A percentile compares a stretch with the other conserved stretches of the same genome.
Evolutionary conservation across 2,329 filamentous ascomycete genomes (phyloP).

Genomic region (Phoma sp.): DNA sequence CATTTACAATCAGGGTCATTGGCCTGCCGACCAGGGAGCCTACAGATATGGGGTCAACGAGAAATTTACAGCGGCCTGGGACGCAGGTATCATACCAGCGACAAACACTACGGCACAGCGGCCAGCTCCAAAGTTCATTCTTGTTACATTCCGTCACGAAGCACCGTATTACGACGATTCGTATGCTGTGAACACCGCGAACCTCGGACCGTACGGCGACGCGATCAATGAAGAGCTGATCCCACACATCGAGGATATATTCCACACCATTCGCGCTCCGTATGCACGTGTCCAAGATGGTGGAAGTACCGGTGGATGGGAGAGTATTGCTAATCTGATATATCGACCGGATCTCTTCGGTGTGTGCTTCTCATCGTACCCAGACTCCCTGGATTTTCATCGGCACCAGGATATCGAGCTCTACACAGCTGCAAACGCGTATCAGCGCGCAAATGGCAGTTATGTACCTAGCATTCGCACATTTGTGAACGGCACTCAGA

Average conservation of each 20-base stretch:
- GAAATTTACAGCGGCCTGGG: slow-evolving; percentile 37
- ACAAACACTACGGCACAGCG: slow-evolving; percentile 33
- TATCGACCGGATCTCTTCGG: slow-evolving; percentile 49
- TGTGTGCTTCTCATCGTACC: slow-evolving; percentile 47
- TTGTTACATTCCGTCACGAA: slow-evolving; percentile 49
- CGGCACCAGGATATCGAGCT: slow-evolving; percentile 47
- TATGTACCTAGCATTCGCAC: slow-evolving; percentile 40
- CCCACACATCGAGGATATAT: slow-evolving; percentile 41
- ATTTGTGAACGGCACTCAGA: slow-evolving; percentile 32
- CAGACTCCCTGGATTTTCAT: slow-evolving; percentile 48
- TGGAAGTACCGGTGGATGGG: slow-evolving; percentile 49
- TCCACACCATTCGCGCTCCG: slow-evolving; percentile 45
- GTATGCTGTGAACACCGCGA: slow-evolving; percentile 49
- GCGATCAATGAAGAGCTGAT: slow-evolving; percentile 51
- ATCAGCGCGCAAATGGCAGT: slow-evolving; percentile 35
- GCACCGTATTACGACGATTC: slow-evolving; percentile 49
- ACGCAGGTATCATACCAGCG: slow-evolving; percentile 38
- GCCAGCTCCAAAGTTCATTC: slow-evolving; percentile 44
- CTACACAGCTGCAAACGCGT: slow-evolving; percentile 41
- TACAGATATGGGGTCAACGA: slow-evolving; percentile 26
- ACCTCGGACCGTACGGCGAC: slow-evolving; percentile 49
- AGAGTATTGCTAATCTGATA: slow-evolving; percentile 44
- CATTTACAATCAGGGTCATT: slow-evolving; percentile 46
- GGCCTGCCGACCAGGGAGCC: slow-evolving; percentile 32
- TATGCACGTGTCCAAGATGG: slow-evolving; percentile 49